Evolutionary conservation across 169 alveolate genomes (phyloP).

Genomic region (Plasmodium blacklocki): DNA sequence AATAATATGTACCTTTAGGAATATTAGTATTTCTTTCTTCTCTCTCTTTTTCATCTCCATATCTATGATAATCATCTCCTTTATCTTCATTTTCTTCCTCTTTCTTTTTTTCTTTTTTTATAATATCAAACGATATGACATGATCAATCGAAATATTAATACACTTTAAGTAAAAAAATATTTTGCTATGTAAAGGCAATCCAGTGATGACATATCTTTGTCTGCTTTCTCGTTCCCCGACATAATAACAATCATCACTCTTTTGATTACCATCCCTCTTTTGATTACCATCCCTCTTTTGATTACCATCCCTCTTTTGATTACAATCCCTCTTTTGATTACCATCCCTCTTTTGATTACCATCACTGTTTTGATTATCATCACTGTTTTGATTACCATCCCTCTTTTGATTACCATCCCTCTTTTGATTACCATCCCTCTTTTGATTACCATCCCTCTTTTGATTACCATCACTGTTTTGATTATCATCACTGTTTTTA

Average conservation of each 20-base stretch:
- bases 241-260: neutral
- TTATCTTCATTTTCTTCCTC: neutral
- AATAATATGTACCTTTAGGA: no score
- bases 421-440: neutral
- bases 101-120: neutral
- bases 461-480: neutral
- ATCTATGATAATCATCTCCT: neutral
- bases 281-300: neutral
- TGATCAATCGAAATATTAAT: constrained; percentile 32
- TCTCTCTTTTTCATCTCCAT: neutral
- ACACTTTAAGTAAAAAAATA: constrained; percentile 21
- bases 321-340: neutral
- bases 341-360: neutral
- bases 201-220: constrained; percentile 36
- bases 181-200: constrained; percentile 27
- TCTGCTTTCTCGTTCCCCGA: neutral
- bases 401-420: neutral
- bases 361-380: neutral
- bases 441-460: neutral
- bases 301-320: neutral
- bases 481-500: neutral
- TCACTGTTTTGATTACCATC: neutral
- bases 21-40: no score
- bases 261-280: neutral
- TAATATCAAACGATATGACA: constrained; percentile 29